Percentiles rank a stretch among this genome's conserved stretches.
Conservation (phyloP, 164 flowering plant species). For the Tetracentron sinense region DNA sequence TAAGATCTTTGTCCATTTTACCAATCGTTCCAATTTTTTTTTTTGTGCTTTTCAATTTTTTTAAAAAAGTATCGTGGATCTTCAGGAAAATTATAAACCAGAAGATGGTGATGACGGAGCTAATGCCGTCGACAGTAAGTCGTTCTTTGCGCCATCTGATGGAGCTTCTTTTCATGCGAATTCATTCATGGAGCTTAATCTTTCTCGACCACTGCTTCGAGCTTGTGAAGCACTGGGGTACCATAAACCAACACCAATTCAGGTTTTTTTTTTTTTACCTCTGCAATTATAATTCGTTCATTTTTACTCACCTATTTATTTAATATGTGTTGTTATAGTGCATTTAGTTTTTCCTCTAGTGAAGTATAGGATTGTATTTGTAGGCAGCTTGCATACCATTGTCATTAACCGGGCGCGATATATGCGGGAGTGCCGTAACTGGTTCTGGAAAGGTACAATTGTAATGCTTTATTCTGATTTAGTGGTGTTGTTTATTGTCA, state of each 20-base stretch:
- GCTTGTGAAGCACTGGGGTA: conserved; percentile 87
- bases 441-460: conserved; percentile 93
- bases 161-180: conserved; percentile 79
- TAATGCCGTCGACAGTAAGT: conserved; percentile 22
- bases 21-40: not conserved
- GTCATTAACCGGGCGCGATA: conserved; percentile 83
- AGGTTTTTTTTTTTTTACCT: conserved; percentile 43
- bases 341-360: not conserved
- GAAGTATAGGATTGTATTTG: conserved; percentile 7
- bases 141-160: conserved; percentile 62
- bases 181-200: conserved; percentile 86
- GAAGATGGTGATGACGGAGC: conserved; percentile 47
- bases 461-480: not conserved
- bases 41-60: not conserved
- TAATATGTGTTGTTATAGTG: not conserved
- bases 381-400: conserved; percentile 94
- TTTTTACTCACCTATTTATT: not conserved
- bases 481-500: not conserved
- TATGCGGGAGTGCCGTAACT: conserved; percentile 96
- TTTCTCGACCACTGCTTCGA: conserved; percentile 84
- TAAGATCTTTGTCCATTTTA: conserved; percentile 15
- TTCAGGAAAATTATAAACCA: conserved; percentile 52
- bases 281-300: not conserved
- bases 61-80: not conserved
- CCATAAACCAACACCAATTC: conserved; percentile 86